Percentiles rank a stretch among this genome's conserved stretches.
These are phyloP conservation scores for Colletotrichum karsti DNA, from an alignment of 2,329 filamentous ascomycete species.

Conservation along the genomic window DNA sequence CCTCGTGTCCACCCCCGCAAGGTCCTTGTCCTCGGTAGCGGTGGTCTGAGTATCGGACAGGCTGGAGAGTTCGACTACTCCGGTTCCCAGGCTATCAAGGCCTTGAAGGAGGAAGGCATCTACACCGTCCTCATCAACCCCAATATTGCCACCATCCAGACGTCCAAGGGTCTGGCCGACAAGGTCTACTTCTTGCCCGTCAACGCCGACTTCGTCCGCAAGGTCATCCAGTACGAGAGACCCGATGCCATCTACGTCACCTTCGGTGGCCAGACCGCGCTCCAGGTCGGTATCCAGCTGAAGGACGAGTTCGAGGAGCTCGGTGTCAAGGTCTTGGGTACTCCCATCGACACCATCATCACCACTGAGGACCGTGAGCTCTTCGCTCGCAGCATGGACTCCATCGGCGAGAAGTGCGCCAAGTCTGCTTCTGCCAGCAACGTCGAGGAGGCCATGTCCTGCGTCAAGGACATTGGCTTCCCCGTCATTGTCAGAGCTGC, in stretches of 20 bases:
- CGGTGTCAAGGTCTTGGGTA: constrained; percentile 93
- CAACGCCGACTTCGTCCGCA: constrained; percentile 95
- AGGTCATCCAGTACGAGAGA: constrained; percentile 93
- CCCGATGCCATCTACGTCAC: constrained; percentile 98
- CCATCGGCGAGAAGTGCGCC: constrained; percentile 96
- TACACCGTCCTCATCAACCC: constrained; percentile 99
- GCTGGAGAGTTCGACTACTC: constrained; percentile 99
- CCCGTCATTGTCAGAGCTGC: constrained; percentile 97
- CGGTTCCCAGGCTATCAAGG: constrained; percentile 97
- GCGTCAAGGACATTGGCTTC: constrained; percentile 91
- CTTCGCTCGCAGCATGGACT: constrained; percentile 98
- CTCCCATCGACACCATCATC: constrained; percentile 97
- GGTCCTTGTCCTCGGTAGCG: constrained; percentile 91
- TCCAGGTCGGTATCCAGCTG: constrained; percentile 96
- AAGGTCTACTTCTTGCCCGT: constrained; percentile 99
- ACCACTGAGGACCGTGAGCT: constrained; percentile 98
- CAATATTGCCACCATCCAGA: constrained; percentile 98
- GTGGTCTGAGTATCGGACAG: constrained; percentile 96
- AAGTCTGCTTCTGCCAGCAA: constrained; percentile 94
- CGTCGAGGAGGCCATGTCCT: constrained; percentile 87
- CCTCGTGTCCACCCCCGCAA: constrained; percentile 91
- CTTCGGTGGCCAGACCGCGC: constrained; percentile 95
- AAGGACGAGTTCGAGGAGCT: constrained; percentile 96
- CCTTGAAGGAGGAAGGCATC: constrained; percentile 95
- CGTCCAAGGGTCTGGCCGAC: constrained; percentile 95